Base-by-base conservation (phyloP, 306 rosid species). In the Ormosia emarginata region DNA sequence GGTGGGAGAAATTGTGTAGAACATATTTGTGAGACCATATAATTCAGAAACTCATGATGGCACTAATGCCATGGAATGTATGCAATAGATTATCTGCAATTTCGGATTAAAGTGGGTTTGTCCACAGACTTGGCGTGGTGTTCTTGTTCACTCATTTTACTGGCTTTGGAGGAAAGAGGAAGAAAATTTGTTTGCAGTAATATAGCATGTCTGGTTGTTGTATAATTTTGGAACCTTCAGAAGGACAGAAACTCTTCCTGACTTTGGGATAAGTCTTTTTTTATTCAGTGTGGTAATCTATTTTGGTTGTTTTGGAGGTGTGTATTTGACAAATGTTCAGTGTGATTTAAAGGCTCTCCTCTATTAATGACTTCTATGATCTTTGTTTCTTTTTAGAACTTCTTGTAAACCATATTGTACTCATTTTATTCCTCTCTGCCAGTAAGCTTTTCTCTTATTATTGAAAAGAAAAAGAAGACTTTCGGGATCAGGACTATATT, bases 261-360 rank as follows among this genome's bases (percentile, higher is more conserved):
- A 47, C 15, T 43, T 55, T 6, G 55, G 36, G 53, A 65, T 64
- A 12, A 44, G 32, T 61, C 7, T 10, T 70, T 41, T 76, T 36
- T 40, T 9, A 43, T 81, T 17, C 72, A 15, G 1, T 65, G 53
- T 12, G 12, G 7, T 71, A 30, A 57, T 65, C 36, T 40, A 6
- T 66, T 29, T 64, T 41, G 59, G 32, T 65, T 85, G 76, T 70
- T 81, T 7, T 56, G 84, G 49, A 69, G 47, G 43, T 70, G 36
- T 76, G 67, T 53, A 53, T 44, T 81, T 76, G 81, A 62, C 46
- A 46, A 55, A 53, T 83, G 34, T 43, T 34, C 9, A 39, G 29
- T 56, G 78, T 59, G 78, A 39, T 74, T 39, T 43, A 41, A 73
- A 71, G 81, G 65, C 50, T 50, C 62, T 41, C 24, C 32, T 81